Conservation (phyloP, 2,329 filamentous ascomycete genomes). For the Aspergillus intermedius region DNA sequence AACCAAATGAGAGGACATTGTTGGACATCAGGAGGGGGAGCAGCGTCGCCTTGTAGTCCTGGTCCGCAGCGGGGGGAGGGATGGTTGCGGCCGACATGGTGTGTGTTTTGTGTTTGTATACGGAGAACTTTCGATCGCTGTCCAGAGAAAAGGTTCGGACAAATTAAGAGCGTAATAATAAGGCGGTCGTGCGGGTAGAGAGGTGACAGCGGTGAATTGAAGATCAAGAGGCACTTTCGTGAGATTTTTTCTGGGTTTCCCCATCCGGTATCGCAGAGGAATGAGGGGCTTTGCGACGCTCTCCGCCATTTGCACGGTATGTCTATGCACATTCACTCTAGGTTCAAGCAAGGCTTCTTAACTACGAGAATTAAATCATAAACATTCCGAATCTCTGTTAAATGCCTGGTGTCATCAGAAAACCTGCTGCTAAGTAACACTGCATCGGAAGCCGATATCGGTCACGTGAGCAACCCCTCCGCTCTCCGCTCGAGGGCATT, state of each 20-base stretch:
- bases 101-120: background rate
- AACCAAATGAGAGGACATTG: slow-evolving; percentile 38
- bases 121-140: background rate
- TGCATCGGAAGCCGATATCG: background rate
- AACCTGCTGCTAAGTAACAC: no score
- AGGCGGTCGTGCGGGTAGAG: slow-evolving; percentile 1
- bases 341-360: no score
- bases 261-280: background rate
- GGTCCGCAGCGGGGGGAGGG: slow-evolving; percentile 18
- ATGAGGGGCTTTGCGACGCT: background rate
- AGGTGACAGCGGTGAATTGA: slow-evolving; percentile 12
- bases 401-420: no score
- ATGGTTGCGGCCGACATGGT: slow-evolving; percentile 20
- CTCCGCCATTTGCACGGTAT: background rate
- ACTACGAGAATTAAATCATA: no score
- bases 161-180: background rate
- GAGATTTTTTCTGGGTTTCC: background rate
- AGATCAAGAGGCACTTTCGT: slow-evolving; percentile 6
- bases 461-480: background rate
- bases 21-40: slow-evolving; percentile 34
- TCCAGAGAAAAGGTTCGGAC: background rate
- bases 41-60: slow-evolving; percentile 34
- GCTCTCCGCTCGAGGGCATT: slow-evolving; percentile 6
- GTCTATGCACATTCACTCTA: no score
- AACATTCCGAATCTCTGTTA: no score